Percentiles rank a stretch among this genome's conserved stretches.
Conservation (phyloP, 2,329 filamentous ascomycete species). For the Apiospora sp. region DNA sequence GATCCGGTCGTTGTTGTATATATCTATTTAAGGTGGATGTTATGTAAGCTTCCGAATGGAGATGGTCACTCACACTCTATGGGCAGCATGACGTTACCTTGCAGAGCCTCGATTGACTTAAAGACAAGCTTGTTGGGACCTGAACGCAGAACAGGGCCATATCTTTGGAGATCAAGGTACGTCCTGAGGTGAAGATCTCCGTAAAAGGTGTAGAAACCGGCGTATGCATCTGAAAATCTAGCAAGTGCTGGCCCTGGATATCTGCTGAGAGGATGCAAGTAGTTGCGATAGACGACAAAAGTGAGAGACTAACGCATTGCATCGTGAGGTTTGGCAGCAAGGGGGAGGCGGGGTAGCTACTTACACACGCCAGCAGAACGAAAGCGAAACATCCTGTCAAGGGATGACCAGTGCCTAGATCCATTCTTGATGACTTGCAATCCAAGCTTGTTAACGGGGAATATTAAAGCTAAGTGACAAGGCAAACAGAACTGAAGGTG, state of each 20-base stretch:
- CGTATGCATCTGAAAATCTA: background rate
- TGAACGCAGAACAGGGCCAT: conserved; percentile 8
- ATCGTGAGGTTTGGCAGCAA: too few relatives aligned
- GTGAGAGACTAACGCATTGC: background rate
- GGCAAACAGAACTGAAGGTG: too few relatives aligned
- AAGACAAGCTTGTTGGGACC: conserved; percentile 27
- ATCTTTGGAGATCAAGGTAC: conserved; percentile 6
- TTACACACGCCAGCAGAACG: too few relatives aligned
- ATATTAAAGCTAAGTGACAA: too few relatives aligned
- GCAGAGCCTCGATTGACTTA: conserved; percentile 25
- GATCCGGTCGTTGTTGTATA: conserved; percentile 29
- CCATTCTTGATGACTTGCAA: too few relatives aligned
- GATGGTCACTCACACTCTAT: background rate
- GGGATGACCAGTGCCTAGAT: too few relatives aligned
- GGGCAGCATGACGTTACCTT: conserved; percentile 21
- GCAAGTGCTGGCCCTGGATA: background rate
- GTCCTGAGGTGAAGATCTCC: background rate
- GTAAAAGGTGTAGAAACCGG: background rate
- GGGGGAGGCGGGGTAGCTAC: too few relatives aligned
- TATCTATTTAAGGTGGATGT: conserved; percentile 23
- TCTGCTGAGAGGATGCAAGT: background rate
- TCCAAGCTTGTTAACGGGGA: too few relatives aligned
- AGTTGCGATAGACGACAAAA: background rate
- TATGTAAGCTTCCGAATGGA: background rate
- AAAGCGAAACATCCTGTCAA: too few relatives aligned